Evolutionary conservation across 768 basidiomycete species (phyloP).

Genomic region (Gloeophyllum trabeum): DNA sequence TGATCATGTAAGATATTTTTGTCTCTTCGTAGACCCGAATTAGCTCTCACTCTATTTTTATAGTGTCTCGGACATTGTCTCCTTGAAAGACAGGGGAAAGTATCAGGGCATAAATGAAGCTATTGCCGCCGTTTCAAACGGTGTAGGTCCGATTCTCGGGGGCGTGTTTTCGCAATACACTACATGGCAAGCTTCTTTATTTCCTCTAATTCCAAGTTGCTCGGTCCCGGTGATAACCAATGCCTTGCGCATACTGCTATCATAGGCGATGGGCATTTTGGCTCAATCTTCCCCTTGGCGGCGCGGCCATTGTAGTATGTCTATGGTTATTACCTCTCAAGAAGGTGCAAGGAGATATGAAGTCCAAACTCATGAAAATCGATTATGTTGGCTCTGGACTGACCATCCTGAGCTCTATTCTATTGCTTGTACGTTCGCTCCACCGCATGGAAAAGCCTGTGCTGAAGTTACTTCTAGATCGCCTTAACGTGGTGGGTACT

Average conservation of each 20-base stretch:
- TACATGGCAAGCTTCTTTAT: conserved; percentile 4
- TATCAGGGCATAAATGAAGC: conserved; percentile 3
- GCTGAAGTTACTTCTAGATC: background rate
- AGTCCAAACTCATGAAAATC: conserved; percentile 8
- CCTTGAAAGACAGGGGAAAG: background rate
- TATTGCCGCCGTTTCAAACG: conserved; percentile 9
- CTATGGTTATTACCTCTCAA: conserved; percentile 11
- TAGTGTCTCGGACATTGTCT: conserved; percentile 1
- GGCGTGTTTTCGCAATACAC: conserved; percentile 9
- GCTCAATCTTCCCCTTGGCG: conserved; percentile 1
- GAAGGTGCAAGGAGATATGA: conserved; percentile 9
- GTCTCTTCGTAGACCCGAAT: too few species aligned
- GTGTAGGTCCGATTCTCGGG: conserved; percentile 9
- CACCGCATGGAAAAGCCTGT: background rate
- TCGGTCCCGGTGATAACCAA: background rate
- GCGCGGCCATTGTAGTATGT: background rate
- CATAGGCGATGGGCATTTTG: conserved; percentile 11
- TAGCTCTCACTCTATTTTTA: background rate
- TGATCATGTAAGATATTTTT: conserved; percentile 12
- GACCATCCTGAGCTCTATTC: background rate
- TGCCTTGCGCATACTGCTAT: background rate
- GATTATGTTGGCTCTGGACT: conserved; percentile 8
- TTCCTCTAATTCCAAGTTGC: background rate
- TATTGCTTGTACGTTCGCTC: background rate
- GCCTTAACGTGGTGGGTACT: background rate